Percentiles rank a stretch among this genome's conserved stretches.
These are phyloP conservation scores for Brassica hybrid DNA, from an alignment of 441 rosid species.

Conservation along the genomic window DNA sequence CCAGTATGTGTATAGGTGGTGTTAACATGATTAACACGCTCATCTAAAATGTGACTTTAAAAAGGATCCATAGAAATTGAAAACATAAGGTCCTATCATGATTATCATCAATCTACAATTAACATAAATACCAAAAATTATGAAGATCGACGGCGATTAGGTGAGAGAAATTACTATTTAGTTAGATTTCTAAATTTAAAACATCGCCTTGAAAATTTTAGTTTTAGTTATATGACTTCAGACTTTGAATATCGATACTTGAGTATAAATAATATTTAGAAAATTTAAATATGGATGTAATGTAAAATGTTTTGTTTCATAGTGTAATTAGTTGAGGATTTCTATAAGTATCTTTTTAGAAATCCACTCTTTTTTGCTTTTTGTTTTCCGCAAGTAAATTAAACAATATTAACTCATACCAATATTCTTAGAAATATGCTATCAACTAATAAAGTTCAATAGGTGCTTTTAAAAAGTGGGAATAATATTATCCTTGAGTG, in stretches of 20 bases:
- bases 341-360: too few species aligned
- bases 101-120: constrained; percentile 28
- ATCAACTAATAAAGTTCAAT: background rate
- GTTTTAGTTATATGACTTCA: background rate
- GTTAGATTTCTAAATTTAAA: background rate
- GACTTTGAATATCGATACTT: background rate
- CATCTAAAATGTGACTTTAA: constrained; percentile 25
- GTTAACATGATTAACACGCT: constrained; percentile 30
- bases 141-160: constrained; percentile 32
- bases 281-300: background rate
- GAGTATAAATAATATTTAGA: background rate
- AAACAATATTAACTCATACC: background rate
- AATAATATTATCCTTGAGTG: background rate
- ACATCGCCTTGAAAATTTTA: background rate
- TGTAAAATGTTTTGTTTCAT: too few species aligned
- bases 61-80: constrained; percentile 15
- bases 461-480: background rate
- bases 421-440: background rate
- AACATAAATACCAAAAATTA: constrained; percentile 9
- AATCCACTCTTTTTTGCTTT: background rate
- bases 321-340: too few species aligned
- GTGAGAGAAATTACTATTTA: constrained; percentile 10
- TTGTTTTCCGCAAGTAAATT: background rate
- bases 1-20: constrained; percentile 28
- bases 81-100: constrained; percentile 18